phyloP scores from a whole-genome alignment of 116 monocot species.

The Trichopus zeylanicus region DNA sequence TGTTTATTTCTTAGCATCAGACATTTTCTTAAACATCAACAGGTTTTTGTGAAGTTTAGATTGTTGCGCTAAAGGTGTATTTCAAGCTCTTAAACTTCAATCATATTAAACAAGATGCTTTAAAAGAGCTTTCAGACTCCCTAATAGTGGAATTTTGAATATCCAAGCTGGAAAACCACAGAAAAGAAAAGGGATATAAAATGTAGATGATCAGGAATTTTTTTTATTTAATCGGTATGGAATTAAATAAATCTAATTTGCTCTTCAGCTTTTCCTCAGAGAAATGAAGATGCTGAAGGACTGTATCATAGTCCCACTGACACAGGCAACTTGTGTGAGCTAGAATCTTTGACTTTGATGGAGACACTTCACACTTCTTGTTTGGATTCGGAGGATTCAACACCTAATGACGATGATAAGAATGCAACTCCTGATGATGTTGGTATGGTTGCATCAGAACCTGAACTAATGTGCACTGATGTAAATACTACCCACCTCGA shows the following conservation, averaged over 20 bases:
- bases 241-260: slow-evolving; percentile 5
- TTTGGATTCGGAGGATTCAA: slow-evolving; percentile 47
- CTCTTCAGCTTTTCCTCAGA: slow-evolving; percentile 20
- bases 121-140: no score
- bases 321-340: slow-evolving; percentile 3
- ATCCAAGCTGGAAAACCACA: no score
- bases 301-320: background rate
- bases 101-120: no score
- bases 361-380: slow-evolving; percentile 12
- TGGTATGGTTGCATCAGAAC: slow-evolving; percentile 3
- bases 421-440: slow-evolving; percentile 24
- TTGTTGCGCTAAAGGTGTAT: no score
- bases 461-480: slow-evolving; percentile 17
- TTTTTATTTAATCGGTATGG: background rate
- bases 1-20: no score
- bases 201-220: background rate
- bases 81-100: no score
- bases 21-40: no score
- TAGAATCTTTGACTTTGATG: slow-evolving; percentile 9
- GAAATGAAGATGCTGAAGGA: slow-evolving; percentile 10
- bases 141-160: no score
- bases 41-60: no score
- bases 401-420: slow-evolving; percentile 21
- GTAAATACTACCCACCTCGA: slow-evolving; percentile 10
- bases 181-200: no score